These are phyloP conservation scores for Anisodus acutangulus DNA, from an alignment of 257 asterid genomes.

Conservation along the genomic window DNA sequence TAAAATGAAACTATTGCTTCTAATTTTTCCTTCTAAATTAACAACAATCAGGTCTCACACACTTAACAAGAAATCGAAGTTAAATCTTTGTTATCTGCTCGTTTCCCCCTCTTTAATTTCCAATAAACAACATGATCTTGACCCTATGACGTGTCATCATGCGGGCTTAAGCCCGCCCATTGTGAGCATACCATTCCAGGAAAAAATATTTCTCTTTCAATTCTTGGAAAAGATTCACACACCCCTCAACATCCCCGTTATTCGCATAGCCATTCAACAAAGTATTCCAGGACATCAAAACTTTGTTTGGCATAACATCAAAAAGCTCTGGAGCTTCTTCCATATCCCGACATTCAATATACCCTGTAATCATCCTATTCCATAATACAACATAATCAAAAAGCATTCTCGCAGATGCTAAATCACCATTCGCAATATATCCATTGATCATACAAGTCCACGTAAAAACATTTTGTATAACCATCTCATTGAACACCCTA, in stretches of 20 bases:
- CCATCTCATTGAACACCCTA: constrained; percentile 75
- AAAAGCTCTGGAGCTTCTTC: constrained; percentile 68
- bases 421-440: constrained; percentile 55
- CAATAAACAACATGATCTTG: too few species aligned
- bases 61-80: too few species aligned
- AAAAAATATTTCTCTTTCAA: constrained; percentile 74
- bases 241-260: constrained; percentile 65
- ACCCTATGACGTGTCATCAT: too few species aligned
- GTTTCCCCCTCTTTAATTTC: too few species aligned
- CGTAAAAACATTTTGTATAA: constrained; percentile 72
- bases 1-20: too few species aligned
- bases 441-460: constrained; percentile 88
- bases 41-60: too few species aligned
- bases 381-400: constrained; percentile 75
- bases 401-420: constrained; percentile 66
- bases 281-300: constrained; percentile 77
- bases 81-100: too few species aligned
- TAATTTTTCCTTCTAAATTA: too few species aligned
- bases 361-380: constrained; percentile 68
- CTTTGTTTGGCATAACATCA: constrained; percentile 70
- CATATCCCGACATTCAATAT: constrained; percentile 67
- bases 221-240: constrained; percentile 58
- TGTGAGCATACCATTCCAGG: constrained; percentile 85
- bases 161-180: constrained; percentile 25
- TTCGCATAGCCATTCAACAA: constrained; percentile 77